These are phyloP conservation scores for Metschnikowia corniflorae DNA, from an alignment of 805 yeast species.

Conservation along the genomic window DNA sequence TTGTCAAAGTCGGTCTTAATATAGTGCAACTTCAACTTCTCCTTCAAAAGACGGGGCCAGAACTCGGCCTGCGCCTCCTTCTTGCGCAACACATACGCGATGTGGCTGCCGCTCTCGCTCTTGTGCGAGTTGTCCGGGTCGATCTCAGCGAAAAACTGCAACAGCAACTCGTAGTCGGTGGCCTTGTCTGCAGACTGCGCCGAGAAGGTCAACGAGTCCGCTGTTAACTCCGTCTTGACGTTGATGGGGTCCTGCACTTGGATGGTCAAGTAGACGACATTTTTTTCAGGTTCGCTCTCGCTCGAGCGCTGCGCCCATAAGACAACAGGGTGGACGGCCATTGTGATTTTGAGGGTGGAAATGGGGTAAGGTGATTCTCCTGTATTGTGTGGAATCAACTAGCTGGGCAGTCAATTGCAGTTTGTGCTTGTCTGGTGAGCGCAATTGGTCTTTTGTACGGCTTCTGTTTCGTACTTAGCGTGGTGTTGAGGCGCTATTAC, in stretches of 20 bases:
- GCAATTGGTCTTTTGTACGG: no score
- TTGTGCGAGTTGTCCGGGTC: slow-evolving; percentile 62
- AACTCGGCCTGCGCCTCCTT: slow-evolving; percentile 63
- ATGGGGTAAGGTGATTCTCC: no score
- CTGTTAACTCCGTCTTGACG: slow-evolving; percentile 59
- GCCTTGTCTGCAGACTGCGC: slow-evolving; percentile 44
- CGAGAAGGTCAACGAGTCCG: slow-evolving; percentile 48
- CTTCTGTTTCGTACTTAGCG: no score
- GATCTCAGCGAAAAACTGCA: slow-evolving; percentile 76
- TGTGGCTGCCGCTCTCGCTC: slow-evolving; percentile 53
- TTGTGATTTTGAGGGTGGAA: no score
- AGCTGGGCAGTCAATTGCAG: no score
- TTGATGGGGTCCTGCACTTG: slow-evolving; percentile 65
- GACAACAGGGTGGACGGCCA: slow-evolving; percentile 45
- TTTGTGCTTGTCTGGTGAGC: no score
- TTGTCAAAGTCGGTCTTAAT: slow-evolving; percentile 93
- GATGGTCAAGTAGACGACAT: slow-evolving; percentile 71
- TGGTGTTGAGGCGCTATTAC: no score
- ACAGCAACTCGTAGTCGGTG: slow-evolving; percentile 56
- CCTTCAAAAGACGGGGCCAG: slow-evolving; percentile 96
- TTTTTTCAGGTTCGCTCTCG: slow-evolving; percentile 66
- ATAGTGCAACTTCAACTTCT: slow-evolving; percentile 71
- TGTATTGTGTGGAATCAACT: no score
- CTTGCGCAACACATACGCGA: slow-evolving; percentile 67
- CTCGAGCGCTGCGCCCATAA: slow-evolving; percentile 97